Percentiles rank a stretch among this genome's conserved stretches.
Conservation (phyloP, 2,329 filamentous ascomycete species). For the Aspergillus fumigatus region DNA sequence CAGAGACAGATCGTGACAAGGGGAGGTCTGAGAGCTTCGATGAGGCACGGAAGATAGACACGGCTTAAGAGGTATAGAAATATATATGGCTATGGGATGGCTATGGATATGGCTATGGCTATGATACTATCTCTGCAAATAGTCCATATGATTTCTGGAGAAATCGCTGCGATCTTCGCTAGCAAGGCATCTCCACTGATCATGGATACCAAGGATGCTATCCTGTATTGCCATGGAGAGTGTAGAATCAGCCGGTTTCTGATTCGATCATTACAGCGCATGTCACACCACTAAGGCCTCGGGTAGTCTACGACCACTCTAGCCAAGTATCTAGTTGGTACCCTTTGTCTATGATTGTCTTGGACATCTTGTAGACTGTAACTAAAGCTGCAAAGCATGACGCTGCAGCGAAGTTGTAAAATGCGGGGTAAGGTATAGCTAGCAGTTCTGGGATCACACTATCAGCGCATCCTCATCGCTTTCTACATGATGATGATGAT, state of each 20-base stretch:
- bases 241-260: neutral
- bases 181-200: slow-evolving; percentile 3
- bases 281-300: neutral
- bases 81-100: neutral
- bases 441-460: neutral
- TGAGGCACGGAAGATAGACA: neutral
- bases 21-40: neutral
- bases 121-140: neutral
- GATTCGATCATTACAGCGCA: neutral
- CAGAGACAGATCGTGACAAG: neutral
- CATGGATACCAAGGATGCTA: slow-evolving; percentile 1
- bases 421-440: neutral
- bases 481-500: neutral
- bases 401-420: neutral
- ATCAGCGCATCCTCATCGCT: neutral
- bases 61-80: neutral
- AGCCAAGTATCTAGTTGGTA: neutral
- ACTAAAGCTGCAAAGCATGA: neutral
- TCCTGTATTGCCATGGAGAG: slow-evolving; percentile 5
- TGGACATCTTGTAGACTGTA: neutral
- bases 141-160: neutral
- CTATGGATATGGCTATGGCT: too few relatives aligned
- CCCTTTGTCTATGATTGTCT: neutral
- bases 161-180: slow-evolving; percentile 6
- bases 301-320: neutral